Evolutionary conservation across 2,329 filamentous ascomycete genomes (phyloP).

Genomic region (Pseudogymnoascus sp.): DNA sequence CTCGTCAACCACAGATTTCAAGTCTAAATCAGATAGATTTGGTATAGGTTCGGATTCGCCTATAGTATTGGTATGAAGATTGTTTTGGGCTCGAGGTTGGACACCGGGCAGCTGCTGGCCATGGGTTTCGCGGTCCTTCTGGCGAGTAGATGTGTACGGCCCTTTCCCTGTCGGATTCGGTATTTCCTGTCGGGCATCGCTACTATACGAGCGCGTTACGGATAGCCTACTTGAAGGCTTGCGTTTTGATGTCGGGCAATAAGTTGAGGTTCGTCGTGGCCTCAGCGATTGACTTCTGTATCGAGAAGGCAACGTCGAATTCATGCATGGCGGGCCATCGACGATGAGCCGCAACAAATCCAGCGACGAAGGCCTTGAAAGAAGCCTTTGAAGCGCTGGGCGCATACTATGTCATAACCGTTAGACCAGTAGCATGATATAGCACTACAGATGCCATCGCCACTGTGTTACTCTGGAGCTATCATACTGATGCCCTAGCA

Average conservation of each 20-base stretch:
- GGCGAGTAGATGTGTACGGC: background rate
- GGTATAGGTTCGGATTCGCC: background rate
- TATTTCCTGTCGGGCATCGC: background rate
- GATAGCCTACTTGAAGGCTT: background rate
- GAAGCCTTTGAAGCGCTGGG: slow-evolving; percentile 24
- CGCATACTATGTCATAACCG: slow-evolving; percentile 19
- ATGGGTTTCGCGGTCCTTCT: background rate
- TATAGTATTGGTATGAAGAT: background rate
- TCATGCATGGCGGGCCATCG: slow-evolving; percentile 4
- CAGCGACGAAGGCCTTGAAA: slow-evolving; percentile 24
- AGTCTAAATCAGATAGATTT: background rate
- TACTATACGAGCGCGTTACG: background rate
- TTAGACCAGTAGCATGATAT: slow-evolving; percentile 8
- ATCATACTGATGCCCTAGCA: background rate
- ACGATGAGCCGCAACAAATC: slow-evolving; percentile 18
- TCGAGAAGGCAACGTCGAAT: slow-evolving; percentile 4
- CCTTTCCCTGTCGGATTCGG: background rate
- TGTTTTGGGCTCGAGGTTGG: background rate
- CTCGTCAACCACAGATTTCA: background rate
- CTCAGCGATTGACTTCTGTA: background rate
- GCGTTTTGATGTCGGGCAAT: background rate
- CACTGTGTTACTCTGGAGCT: background rate
- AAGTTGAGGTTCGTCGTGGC: background rate
- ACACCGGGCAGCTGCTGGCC: background rate
- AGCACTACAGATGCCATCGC: slow-evolving; percentile 6